phyloP scores from a whole-genome alignment of 2,329 filamentous ascomycete species.

The Colletotrichum neosansevieriae region DNA sequence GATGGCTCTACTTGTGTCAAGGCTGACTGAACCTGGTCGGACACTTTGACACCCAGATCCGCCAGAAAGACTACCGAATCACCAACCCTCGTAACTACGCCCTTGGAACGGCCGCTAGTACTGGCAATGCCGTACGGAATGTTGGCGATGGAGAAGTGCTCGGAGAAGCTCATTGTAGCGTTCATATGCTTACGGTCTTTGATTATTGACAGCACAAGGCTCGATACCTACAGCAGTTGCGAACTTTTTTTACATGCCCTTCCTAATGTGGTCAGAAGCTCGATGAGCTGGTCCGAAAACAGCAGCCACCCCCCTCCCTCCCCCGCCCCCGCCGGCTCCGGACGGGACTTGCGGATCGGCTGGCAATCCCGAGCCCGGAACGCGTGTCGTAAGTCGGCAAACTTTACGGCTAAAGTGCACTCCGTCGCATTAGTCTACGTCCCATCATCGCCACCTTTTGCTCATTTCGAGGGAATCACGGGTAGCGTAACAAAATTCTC shows the following conservation, averaged over 20 bases:
- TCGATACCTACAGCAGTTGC: neutral
- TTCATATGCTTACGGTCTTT: neutral
- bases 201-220: neutral
- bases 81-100: constrained; percentile 63
- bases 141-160: constrained; percentile 65
- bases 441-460: neutral
- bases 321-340: constrained; percentile 27
- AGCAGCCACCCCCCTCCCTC: neutral
- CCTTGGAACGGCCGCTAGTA: constrained; percentile 48
- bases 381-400: neutral
- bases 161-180: constrained; percentile 48
- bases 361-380: neutral
- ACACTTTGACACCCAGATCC: constrained; percentile 50
- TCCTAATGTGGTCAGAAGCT: neutral
- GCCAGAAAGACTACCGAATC: constrained; percentile 65
- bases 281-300: neutral
- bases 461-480: constrained; percentile 55
- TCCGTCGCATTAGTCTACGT: no score
- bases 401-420: neutral
- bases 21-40: constrained; percentile 14
- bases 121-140: constrained; percentile 67
- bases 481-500: constrained; percentile 66
- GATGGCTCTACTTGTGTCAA: constrained; percentile 5
- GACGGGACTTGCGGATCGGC: constrained; percentile 20
- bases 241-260: constrained; percentile 13